These are phyloP conservation scores for Cercospora sp. DNA, from an alignment of 2,329 filamentous ascomycete genomes.

Conservation along the genomic window DNA sequence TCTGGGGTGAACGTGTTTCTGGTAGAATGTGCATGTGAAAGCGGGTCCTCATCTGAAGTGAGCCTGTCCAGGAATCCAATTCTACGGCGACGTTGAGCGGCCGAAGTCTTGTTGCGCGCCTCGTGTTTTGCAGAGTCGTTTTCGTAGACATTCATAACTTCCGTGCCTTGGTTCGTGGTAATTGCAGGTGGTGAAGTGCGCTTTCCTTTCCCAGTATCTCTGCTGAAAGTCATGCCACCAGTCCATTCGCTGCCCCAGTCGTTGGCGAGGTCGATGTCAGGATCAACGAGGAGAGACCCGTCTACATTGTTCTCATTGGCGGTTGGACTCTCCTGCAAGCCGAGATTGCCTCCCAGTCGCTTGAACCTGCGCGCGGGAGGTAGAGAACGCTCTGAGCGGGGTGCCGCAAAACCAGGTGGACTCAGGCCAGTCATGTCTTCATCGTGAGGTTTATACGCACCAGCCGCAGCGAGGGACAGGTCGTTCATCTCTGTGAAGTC, in stretches of 20 bases:
- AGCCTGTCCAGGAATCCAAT: background rate
- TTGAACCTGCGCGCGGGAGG: background rate
- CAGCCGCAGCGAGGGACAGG: background rate
- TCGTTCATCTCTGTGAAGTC: background rate
- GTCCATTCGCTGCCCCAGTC: background rate
- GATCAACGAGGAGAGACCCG: background rate
- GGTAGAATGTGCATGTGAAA: background rate
- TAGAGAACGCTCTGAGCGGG: background rate
- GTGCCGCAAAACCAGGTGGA: background rate
- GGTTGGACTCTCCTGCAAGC: background rate
- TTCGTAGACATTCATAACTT: background rate
- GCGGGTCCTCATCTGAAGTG: background rate
- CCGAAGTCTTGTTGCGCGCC: background rate
- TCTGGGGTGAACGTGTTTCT: background rate
- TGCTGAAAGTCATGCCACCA: background rate
- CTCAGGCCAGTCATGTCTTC: background rate
- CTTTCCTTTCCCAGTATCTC: background rate
- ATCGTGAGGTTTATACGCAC: background rate
- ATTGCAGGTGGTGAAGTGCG: background rate
- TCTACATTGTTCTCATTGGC: background rate
- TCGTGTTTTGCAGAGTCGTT: background rate
- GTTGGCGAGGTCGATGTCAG: background rate
- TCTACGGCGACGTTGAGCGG: background rate
- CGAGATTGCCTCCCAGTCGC: conserved; percentile 3
- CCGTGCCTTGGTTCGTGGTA: background rate